Percentiles rank a stretch among this genome's conserved stretches.
Evolutionary conservation across 805 yeast genomes (phyloP).

Genomic region (Suhomyces emberorum): DNA sequence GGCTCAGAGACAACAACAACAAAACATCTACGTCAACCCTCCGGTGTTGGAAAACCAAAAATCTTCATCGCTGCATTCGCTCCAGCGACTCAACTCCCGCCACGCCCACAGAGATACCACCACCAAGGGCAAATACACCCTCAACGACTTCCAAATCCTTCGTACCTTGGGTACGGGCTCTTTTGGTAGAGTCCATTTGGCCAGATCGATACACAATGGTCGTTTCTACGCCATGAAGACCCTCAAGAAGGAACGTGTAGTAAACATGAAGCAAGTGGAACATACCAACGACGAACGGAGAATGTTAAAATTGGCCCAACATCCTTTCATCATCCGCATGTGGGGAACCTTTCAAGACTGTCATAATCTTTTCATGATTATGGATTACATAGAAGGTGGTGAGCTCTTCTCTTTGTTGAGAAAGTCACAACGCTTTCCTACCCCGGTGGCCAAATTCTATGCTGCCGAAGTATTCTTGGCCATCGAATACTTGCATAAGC

Average conservation of each 20-base stretch:
- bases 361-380: constrained; percentile 55
- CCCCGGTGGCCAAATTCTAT: constrained; percentile 61
- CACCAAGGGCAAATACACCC: constrained; percentile 56
- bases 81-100: constrained; percentile 9
- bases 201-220: constrained; percentile 56
- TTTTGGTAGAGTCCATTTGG: constrained; percentile 59
- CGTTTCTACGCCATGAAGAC: constrained; percentile 60
- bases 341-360: constrained; percentile 68
- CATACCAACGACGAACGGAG: constrained; percentile 62
- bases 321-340: constrained; percentile 59
- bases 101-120: constrained; percentile 26
- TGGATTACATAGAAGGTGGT: constrained; percentile 67
- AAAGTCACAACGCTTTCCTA: constrained; percentile 57
- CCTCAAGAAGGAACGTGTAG: constrained; percentile 54
- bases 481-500: constrained; percentile 55
- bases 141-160: constrained; percentile 53
- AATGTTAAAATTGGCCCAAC: constrained; percentile 55
- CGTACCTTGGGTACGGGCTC: constrained; percentile 61
- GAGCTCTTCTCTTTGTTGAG: constrained; percentile 55
- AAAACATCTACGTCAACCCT: constrained; percentile 22
- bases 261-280: constrained; percentile 61
- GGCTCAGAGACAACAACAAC: constrained; percentile 27
- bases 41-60: constrained; percentile 15
- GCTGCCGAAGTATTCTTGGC: constrained; percentile 62
- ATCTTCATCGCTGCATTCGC: constrained; percentile 13